These are phyloP conservation scores for Triglochin maritima DNA, from an alignment of 106 monocot genomes.

Conservation along the genomic window DNA sequence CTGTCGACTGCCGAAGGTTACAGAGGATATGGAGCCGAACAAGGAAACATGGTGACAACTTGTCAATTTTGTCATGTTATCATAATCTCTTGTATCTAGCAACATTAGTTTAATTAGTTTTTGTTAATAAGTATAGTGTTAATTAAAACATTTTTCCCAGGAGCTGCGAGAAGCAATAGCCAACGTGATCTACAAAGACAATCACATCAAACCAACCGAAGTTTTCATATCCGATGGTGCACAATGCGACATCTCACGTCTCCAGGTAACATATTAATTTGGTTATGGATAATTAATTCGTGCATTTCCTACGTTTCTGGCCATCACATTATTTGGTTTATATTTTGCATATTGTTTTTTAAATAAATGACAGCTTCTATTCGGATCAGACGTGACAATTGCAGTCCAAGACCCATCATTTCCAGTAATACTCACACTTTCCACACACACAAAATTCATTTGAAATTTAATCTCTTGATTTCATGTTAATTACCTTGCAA, in stretches of 20 bases:
- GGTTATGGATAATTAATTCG: neutral
- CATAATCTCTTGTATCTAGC: neutral
- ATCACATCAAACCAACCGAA: constrained; percentile 43
- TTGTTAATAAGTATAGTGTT: too few species aligned
- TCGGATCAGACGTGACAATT: constrained; percentile 64
- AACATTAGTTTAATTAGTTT: too few species aligned
- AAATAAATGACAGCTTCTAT: constrained; percentile 34
- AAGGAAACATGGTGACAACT: constrained; percentile 60
- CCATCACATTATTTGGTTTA: too few species aligned
- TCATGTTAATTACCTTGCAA: too few species aligned
- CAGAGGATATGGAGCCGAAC: constrained; percentile 77
- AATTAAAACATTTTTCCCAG: constrained; percentile 10
- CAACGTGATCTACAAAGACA: constrained; percentile 36
- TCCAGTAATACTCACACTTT: constrained; percentile 35
- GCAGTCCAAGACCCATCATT: constrained; percentile 91
- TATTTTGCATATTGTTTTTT: too few species aligned
- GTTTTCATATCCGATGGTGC: constrained; percentile 86
- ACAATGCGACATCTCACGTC: constrained; percentile 66
- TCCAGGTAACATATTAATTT: constrained; percentile 38
- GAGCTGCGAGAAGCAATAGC: constrained; percentile 53
- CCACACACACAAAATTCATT: too few species aligned
- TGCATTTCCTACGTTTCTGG: too few species aligned
- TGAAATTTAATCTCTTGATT: too few species aligned
- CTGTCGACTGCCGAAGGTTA: constrained; percentile 69
- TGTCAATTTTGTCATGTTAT: too few species aligned